These are phyloP conservation scores for Candida sanyaensis DNA, from an alignment of 1,139 yeast genomes.

Conservation along the genomic window DNA sequence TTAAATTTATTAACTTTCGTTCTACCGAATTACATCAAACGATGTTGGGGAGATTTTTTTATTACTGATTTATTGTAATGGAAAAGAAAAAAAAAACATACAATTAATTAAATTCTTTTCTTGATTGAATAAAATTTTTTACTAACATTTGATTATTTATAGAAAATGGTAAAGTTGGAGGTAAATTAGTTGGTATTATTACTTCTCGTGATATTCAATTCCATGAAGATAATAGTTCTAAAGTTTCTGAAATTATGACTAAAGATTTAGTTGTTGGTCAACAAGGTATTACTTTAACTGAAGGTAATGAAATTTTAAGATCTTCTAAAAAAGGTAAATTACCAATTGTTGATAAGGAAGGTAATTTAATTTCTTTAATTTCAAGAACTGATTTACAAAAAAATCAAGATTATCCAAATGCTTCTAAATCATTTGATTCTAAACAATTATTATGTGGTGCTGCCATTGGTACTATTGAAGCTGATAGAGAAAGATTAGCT, in stretches of 20 bases:
- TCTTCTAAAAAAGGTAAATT: slow-evolving; percentile 96
- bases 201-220: slow-evolving; percentile 98
- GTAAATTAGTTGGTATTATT: slow-evolving; percentile 90
- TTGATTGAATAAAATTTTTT: slow-evolving; percentile 6
- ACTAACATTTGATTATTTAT: slow-evolving; percentile 25
- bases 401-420: slow-evolving; percentile 90
- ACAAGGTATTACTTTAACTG: slow-evolving; percentile 75
- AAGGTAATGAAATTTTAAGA: slow-evolving; percentile 92
- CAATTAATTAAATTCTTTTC: background rate
- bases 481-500: slow-evolving; percentile 82
- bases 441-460: slow-evolving; percentile 99
- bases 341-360: slow-evolving; percentile 81
- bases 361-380: slow-evolving; percentile 81
- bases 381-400: slow-evolving; percentile 97
- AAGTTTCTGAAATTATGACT: slow-evolving; percentile 85
- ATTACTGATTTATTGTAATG: slow-evolving; percentile 4
- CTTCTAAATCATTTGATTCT: slow-evolving; percentile 89
- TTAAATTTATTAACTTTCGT: slow-evolving; percentile 87
- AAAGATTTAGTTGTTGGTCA: slow-evolving; percentile 81
- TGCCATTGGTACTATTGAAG: slow-evolving; percentile 91
- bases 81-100: background rate
- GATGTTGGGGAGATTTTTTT: slow-evolving; percentile 81
- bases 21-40: slow-evolving; percentile 98
- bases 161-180: slow-evolving; percentile 87
- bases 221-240: slow-evolving; percentile 68